A percentile compares a stretch with the other conserved stretches of the same genome.
phyloP scores from a whole-genome alignment of 345 rosid species.

The Ceriops zippeliana region DNA sequence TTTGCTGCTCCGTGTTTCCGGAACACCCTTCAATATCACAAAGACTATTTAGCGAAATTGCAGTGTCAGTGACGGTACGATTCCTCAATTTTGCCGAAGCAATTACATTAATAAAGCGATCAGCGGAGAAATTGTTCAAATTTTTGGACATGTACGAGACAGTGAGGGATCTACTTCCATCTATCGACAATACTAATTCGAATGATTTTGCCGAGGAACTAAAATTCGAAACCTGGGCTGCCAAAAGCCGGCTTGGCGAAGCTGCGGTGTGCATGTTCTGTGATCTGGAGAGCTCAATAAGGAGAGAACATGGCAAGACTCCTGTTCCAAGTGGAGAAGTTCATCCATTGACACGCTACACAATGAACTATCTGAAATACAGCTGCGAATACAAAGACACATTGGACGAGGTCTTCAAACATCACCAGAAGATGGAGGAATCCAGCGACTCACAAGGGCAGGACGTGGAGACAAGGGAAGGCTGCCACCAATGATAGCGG shows the following conservation, averaged over 20 bases:
- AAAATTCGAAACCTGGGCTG: slow-evolving; percentile 8
- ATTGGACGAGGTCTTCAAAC: slow-evolving; percentile 19
- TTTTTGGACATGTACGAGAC: slow-evolving; percentile 27
- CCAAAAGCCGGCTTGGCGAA: slow-evolving; percentile 13
- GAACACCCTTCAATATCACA: slow-evolving; percentile 2
- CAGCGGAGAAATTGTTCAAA: slow-evolving; percentile 28
- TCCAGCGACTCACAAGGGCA: not conserved
- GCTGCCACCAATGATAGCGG: slow-evolving; percentile 20
- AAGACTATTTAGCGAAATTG: slow-evolving; percentile 8
- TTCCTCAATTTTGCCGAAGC: slow-evolving; percentile 25
- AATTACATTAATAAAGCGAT: slow-evolving; percentile 9
- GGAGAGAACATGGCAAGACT: slow-evolving; percentile 15
- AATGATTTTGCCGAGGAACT: not conserved
- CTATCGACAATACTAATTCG: not conserved
- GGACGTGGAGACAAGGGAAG: not conserved
- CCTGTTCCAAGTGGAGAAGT: slow-evolving; percentile 27
- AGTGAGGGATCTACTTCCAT: slow-evolving; percentile 9
- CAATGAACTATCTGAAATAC: slow-evolving; percentile 27
- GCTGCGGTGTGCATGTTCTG: slow-evolving; percentile 22
- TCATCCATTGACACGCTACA: slow-evolving; percentile 28
- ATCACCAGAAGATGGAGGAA: not conserved
- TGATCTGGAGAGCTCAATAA: slow-evolving; percentile 24
- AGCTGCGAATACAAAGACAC: slow-evolving; percentile 22
- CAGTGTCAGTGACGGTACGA: not conserved
- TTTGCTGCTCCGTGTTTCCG: slow-evolving; percentile 8